Evolutionary conservation across 1,139 yeast genomes (phyloP), one percentile per base, ranked within the genome.

Genomic region (Eremothecium gossypii): DNA sequence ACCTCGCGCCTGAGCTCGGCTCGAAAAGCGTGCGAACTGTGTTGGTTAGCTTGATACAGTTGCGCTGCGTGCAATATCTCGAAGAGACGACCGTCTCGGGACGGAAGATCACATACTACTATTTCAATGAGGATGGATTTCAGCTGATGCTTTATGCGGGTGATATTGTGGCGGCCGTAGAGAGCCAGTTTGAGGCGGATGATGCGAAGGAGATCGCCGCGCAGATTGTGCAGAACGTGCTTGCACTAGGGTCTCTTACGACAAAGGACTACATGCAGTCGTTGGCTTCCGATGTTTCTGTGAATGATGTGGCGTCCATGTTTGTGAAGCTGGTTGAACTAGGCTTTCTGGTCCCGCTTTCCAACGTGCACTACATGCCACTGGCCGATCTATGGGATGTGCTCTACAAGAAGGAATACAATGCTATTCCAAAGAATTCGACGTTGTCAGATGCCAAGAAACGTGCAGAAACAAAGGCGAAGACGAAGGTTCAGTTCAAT

Each of bases 81-180:
- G 78, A 71, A 7, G 73, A 71, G 20, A 60, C 64, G 0, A 55
- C 62, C 6, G 55, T 64, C 11, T 61, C 63, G 12, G 59, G 60
- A 7, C 57, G 53, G 3, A 50, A 49, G 12, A 53, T 58, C 1
- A 70, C 73, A 1, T 74, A 67, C 51, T 87, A 86, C 58, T 70
- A 70, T 31, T 74, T 79, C 48, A 73, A 81, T 53, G 80, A 79
- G 49, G 71, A 68, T 26, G 95, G 95, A 6, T 65, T 81, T 17
- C 68, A 78, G 51, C 62, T 74, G 41, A 67, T 85, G 42, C 60
- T 87, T 28, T 84, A 86, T 62, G 71, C 89, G 30, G 96, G 95
- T 28, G 84, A 84, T 41, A 78, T 87, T 46, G 69, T 85, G 31
- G 64, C 74, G 36, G 70, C 71, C 42, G 72, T 83, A 7, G 41